Evolutionary conservation across 75 land plant genomes (phyloP), one percentile per base, ranked within the genome.

Genomic region (Gnetum montanum): DNA sequence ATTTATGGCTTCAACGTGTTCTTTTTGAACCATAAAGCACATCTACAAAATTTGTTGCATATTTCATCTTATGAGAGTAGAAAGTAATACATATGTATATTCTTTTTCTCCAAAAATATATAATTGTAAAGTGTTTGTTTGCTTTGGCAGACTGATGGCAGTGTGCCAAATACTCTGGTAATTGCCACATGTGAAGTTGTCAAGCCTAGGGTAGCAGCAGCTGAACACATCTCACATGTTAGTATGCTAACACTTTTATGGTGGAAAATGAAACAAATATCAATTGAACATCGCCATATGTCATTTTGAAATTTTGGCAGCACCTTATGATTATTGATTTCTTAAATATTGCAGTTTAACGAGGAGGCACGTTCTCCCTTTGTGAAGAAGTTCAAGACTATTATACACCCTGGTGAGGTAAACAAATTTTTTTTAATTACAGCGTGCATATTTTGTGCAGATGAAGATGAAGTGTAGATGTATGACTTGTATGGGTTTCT

Each of bases 331-430:
- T 23, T 35, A 31, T 15, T 36, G 11, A 16, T 18, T 18, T 6
- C 13, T 15, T 41, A 55, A 6, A 26, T 67, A 40, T 57, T 63
- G 43, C 74, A 94, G 98, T 95, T 95, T 67, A 86, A 95, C 69
- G 99, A 95, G 62, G 99, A 83, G 53, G 82, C 86, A 30, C 78
- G 82, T 3, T 95, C 99, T 50, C 99, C 99, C 1, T 86, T 82
- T 80, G 83, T 95, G 23, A 95, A 90, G 67, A 90, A 86, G 66
- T 79, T 65, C 68, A 95, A 95, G 46, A 90, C 96, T 10, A 83
- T 95, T 34, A 85, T 95, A 45, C 99, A 95, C 80, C 99, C 99
- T 54, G 99, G 99, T 45, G 99, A 95, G 96, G 99, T 90, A 75
- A 65, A 43, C 3, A 27, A n/a, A 57, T 33, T 3, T 33, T 11